Evolutionary conservation across 2,329 filamentous ascomycete species (phyloP).

Genomic region (Ophiostoma tasmaniense): DNA sequence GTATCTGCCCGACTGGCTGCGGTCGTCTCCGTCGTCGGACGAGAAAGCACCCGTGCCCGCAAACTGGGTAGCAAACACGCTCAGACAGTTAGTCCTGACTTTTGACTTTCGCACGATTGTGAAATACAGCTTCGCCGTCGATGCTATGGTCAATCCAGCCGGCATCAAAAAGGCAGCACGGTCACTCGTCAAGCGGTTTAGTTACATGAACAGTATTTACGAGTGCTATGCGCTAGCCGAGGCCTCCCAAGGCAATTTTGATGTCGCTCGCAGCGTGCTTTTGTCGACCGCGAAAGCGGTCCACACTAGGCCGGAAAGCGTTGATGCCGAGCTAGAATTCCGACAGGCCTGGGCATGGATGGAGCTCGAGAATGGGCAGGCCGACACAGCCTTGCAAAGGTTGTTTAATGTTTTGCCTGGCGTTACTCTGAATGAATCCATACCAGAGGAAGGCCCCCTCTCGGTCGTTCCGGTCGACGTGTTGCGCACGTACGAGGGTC

Average conservation of each 20-base stretch:
- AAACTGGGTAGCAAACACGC: constrained; percentile 41
- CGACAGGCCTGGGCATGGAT: constrained; percentile 61
- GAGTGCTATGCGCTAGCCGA: constrained; percentile 73
- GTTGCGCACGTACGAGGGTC: constrained; percentile 45
- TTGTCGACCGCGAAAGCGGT: constrained; percentile 41
- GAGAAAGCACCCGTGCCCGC: constrained; percentile 29
- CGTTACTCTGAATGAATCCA: constrained; percentile 21
- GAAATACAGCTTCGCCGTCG: constrained; percentile 62
- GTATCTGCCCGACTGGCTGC: constrained; percentile 18
- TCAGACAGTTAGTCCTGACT: constrained; percentile 48
- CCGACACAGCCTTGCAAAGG: constrained; percentile 29
- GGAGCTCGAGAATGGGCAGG: constrained; percentile 41
- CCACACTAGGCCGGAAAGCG: constrained; percentile 22
- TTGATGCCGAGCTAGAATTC: constrained; percentile 28
- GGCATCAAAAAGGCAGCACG: constrained; percentile 64
- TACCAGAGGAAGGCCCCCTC: constrained; percentile 9
- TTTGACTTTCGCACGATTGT: constrained; percentile 46
- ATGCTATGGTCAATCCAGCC: constrained; percentile 45
- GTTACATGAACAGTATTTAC: constrained; percentile 60
- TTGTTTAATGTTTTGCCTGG: constrained; percentile 34
- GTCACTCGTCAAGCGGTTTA: constrained; percentile 58
- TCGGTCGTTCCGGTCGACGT: constrained; percentile 31
- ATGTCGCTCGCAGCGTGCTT: constrained; percentile 57
- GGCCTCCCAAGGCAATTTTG: constrained; percentile 44
- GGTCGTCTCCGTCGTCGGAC: background rate